These are phyloP conservation scores for Candida stauntonica DNA, from an alignment of 805 yeast genomes.

Conservation along the genomic window DNA sequence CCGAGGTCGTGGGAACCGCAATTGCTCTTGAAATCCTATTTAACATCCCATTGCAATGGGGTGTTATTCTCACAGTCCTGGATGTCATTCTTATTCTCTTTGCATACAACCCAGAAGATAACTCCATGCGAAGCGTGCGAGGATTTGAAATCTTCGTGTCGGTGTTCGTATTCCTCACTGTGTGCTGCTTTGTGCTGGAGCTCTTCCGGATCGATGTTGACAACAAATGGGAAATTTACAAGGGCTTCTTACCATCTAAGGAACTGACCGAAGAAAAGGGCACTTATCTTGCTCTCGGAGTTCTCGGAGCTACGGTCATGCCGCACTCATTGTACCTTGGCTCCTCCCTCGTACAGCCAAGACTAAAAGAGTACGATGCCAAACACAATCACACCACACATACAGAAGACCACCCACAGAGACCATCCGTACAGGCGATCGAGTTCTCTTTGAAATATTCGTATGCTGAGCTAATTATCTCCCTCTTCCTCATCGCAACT, in stretches of 20 bases:
- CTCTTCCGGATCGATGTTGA: slow-evolving; percentile 55
- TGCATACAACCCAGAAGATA: slow-evolving; percentile 73
- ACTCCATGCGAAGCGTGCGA: slow-evolving; percentile 69
- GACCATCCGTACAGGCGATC: slow-evolving; percentile 79
- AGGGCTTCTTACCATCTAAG: slow-evolving; percentile 70
- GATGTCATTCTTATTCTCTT: slow-evolving; percentile 77
- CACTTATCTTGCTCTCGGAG: slow-evolving; percentile 72
- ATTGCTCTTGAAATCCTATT: slow-evolving; percentile 76
- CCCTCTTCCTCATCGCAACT: slow-evolving; percentile 83
- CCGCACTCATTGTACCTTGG: slow-evolving; percentile 87
- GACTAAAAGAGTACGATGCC: slow-evolving; percentile 70
- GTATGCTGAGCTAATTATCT: slow-evolving; percentile 75
- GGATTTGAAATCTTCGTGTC: slow-evolving; percentile 76
- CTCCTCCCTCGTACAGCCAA: slow-evolving; percentile 81
- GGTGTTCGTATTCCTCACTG: slow-evolving; percentile 65
- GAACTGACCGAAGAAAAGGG: slow-evolving; percentile 62
- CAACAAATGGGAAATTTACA: slow-evolving; percentile 45
- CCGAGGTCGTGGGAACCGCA: slow-evolving; percentile 94
- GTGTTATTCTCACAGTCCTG: slow-evolving; percentile 73
- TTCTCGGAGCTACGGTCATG: slow-evolving; percentile 93
- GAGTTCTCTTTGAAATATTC: slow-evolving; percentile 75
- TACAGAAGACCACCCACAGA: slow-evolving; percentile 33
- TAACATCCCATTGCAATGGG: slow-evolving; percentile 65
- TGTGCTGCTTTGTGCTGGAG: slow-evolving; percentile 69
- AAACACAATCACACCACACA: slow-evolving; percentile 43